A percentile compares a stretch with the other conserved stretches of the same genome.
phyloP scores from a whole-genome alignment of 2,329 filamentous ascomycete species.

The Botrytis sinoallii region DNA sequence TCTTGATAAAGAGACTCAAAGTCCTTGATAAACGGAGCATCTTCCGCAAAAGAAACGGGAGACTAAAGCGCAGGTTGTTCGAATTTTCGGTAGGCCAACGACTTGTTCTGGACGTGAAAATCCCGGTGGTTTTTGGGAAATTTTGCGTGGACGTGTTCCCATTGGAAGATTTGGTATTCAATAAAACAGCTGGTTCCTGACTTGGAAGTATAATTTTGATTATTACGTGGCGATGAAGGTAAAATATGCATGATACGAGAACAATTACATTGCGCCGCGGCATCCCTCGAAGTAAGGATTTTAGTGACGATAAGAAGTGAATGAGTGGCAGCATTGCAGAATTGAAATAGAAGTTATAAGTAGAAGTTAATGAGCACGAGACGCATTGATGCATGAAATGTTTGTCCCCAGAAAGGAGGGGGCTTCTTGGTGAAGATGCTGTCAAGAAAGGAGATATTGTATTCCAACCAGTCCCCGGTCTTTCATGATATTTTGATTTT shows the following conservation, averaged over 20 bases:
- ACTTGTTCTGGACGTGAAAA: background rate
- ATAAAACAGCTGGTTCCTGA: background rate
- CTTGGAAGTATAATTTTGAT: background rate
- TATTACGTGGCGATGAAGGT: background rate
- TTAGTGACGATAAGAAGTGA: background rate
- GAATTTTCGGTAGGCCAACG: background rate
- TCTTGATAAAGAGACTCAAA: conserved; percentile 18
- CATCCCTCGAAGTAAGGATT: background rate
- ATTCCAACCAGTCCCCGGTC: background rate
- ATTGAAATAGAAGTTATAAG: background rate
- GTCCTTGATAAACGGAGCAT: background rate
- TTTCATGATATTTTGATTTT: background rate
- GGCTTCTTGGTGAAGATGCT: background rate
- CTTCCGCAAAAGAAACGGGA: background rate
- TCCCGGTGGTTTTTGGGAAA: background rate
- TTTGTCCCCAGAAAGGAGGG: background rate
- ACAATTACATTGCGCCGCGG: background rate
- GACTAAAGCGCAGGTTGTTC: background rate
- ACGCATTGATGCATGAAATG: background rate
- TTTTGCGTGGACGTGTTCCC: background rate
- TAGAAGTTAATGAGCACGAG: background rate
- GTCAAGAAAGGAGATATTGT: background rate
- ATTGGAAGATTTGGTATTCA: background rate
- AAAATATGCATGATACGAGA: background rate
- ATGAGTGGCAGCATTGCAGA: background rate